A percentile compares a stretch with the other conserved stretches of the same genome.
phyloP scores from a whole-genome alignment of 805 yeast genomes.

The Wickerhamomyces bisporus region DNA sequence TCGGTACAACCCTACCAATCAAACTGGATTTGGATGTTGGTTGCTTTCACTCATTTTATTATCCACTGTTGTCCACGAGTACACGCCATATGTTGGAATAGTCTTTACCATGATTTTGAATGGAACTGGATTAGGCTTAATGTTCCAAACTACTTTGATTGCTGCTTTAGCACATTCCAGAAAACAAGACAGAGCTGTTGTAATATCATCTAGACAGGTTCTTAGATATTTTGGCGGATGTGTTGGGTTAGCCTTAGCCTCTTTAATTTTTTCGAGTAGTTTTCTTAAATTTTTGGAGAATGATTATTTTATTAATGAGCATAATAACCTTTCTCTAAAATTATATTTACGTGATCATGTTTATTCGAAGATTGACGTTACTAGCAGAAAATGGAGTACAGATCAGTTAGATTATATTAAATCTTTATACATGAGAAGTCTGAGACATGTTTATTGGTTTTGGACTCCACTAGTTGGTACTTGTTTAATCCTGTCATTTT shows the following conservation, averaged over 20 bases:
- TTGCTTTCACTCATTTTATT: constrained; percentile 32
- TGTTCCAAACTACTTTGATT: constrained; percentile 20
- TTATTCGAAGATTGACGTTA: constrained; percentile 13
- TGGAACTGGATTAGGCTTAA: constrained; percentile 32
- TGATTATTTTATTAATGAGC: constrained; percentile 12
- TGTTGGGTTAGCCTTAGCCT: constrained; percentile 43
- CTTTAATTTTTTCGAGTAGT: constrained; percentile 8
- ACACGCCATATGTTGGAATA: constrained; percentile 27
- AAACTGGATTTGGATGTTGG: constrained; percentile 14
- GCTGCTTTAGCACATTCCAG: constrained; percentile 52
- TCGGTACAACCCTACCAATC: constrained; percentile 14
- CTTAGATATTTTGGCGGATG: constrained; percentile 56
- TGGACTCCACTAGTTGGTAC: constrained; percentile 18
- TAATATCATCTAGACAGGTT: constrained; percentile 50
- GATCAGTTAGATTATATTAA: constrained; percentile 11
- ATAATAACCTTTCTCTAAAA: constrained; percentile 8
- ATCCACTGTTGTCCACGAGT: constrained; percentile 25
- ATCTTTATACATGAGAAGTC: constrained; percentile 14
- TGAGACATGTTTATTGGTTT: constrained; percentile 12
- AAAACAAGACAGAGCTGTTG: constrained; percentile 50
- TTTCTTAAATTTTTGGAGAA: constrained; percentile 9
- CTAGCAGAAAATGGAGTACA: constrained; percentile 1
- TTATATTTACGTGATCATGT: constrained; percentile 10
- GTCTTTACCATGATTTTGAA: constrained; percentile 28
- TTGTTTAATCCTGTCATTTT: constrained; percentile 9